Conservation (phyloP, 768 basidiomycete species). For the Lentinula boryana region DNA sequence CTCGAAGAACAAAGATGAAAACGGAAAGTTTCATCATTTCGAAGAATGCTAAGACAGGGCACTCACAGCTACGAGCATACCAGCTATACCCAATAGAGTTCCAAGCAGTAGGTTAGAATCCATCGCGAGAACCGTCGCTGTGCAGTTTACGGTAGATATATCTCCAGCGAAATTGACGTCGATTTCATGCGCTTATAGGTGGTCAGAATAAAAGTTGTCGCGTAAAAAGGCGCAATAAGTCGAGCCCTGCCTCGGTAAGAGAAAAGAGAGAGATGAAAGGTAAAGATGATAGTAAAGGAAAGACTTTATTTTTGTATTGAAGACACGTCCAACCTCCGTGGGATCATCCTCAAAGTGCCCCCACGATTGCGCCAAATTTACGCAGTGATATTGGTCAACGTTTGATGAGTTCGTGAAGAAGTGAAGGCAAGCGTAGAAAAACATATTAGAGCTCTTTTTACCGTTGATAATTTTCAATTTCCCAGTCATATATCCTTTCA, state of each 20-base stretch:
- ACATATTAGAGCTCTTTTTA: neutral
- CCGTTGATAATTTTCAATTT: neutral
- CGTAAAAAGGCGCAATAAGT: neutral
- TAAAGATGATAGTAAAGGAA: neutral
- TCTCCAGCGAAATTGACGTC: neutral
- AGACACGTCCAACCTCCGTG: neutral
- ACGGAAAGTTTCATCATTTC: slow-evolving; percentile 49
- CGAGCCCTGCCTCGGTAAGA: neutral
- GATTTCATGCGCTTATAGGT: neutral
- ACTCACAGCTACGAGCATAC: slow-evolving; percentile 3
- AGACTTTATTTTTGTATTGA: neutral
- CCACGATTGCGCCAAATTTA: no score
- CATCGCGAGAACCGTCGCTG: neutral
- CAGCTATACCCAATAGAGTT: neutral
- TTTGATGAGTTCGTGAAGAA: no score
- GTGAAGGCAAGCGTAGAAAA: neutral
- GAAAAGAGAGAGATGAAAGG: neutral
- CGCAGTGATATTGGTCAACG: no score
- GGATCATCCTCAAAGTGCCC: no score
- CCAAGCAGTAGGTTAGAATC: slow-evolving; percentile 3
- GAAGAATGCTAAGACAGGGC: neutral
- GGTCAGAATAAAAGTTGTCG: neutral
- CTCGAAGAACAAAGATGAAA: slow-evolving; percentile 96
- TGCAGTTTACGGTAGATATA: neutral
- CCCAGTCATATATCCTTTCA: no score